Base-by-base conservation (phyloP, 1,284 basidiomycete genomes). In the Xerocomus amazonicus region DNA sequence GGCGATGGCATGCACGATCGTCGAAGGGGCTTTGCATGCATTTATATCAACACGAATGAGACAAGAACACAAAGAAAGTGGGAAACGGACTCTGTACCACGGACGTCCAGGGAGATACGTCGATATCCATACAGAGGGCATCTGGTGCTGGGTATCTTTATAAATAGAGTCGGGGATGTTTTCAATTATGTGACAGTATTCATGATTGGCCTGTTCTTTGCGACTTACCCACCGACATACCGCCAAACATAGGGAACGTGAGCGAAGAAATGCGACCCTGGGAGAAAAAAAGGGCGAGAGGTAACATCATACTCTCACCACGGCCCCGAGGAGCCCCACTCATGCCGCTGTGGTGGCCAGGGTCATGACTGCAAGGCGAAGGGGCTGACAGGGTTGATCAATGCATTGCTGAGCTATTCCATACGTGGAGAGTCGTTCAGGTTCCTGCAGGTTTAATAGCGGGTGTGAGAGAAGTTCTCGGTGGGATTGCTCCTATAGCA, bases 1-100 rank as follows among this genome's bases (percentile, higher is more conserved):
- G 14, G 52, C 59, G 4, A 59, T 8, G 10, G 6, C 32, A 34
- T 63, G 59, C 4, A 36, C 39, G 32, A 52, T 3, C 13, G 63
- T 61, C 14, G 62, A 44, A 16, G 62, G 45, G 16, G 57, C 60
- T 54, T 63, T 29, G 27, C 12, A 37, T 6, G 12, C 16, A 19
- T 45, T 36, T 27, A 16, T 10, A 27, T 29, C 23, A 9, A 6
- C 16, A 7, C 29, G 27, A 17, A n/a, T 7, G 19, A 23, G 12
- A 6, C 13, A 14, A 9, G 14, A 14, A 32, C 32, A 6, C n/a
- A 23, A 39, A 17, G n/a, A 17, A 44, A 44, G 4, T 1, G 29
- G 12, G 35, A n/a, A 26, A 40, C 45, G 10, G 19, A 47, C 45
- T 12, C n/a, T 28, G 19, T 4, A 40, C 37, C 14, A 10, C 14